These are phyloP conservation scores for Haplosporangium sp. DNA, from an alignment of 371 early-diverging fungal genomes.

Conservation along the genomic window DNA sequence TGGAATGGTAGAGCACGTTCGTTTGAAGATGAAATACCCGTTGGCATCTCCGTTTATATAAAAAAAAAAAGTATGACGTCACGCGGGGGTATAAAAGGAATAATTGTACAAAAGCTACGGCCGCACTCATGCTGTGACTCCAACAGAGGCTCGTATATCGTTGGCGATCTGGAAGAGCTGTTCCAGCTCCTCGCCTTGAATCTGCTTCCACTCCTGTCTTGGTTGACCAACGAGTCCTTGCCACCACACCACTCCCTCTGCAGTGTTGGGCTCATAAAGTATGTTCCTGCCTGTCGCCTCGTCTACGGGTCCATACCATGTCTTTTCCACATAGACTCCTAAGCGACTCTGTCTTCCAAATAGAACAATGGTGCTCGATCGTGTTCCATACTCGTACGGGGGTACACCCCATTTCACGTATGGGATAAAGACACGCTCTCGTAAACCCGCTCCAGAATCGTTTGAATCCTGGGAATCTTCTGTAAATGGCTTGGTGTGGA, in stretches of 20 bases:
- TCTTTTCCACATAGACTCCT: constrained; percentile 41
- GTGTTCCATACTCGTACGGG: constrained; percentile 50
- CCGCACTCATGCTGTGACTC: not conserved
- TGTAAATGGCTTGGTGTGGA: constrained; percentile 19
- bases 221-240: constrained; percentile 44
- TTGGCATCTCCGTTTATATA: no score
- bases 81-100: no score
- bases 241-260: constrained; percentile 49
- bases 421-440: constrained; percentile 49
- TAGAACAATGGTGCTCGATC: constrained; percentile 64
- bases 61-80: no score
- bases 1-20: not conserved
- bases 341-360: constrained; percentile 59
- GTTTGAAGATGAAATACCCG: not conserved
- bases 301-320: constrained; percentile 35
- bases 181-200: constrained; percentile 35
- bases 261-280: constrained; percentile 17
- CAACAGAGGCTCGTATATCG: not conserved
- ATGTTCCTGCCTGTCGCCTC: constrained; percentile 5
- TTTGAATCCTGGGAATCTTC: not conserved
- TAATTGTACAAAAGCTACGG: no score
- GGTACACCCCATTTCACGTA: constrained; percentile 2
- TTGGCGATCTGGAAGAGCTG: constrained; percentile 17
- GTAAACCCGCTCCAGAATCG: constrained; percentile 1
- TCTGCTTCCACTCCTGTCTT: constrained; percentile 16